Evolutionary conservation across 108 stramenopile genomes (phyloP).

Genomic region (Fragilaria radians): DNA sequence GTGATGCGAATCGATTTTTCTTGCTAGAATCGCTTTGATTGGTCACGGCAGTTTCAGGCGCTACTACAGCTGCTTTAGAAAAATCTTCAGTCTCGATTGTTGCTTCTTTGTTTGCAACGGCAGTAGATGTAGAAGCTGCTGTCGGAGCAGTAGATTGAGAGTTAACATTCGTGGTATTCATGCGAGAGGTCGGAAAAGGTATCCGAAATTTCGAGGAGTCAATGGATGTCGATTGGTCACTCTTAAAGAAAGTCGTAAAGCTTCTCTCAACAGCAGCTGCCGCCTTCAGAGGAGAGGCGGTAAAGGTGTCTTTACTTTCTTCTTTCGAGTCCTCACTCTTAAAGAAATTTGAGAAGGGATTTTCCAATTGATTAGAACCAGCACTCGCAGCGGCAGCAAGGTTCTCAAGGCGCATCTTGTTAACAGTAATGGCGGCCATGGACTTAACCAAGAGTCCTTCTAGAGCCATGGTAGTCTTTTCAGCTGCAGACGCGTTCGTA

Average conservation of each 20-base stretch:
- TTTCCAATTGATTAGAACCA: slow-evolving; percentile 22
- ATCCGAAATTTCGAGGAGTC: background rate
- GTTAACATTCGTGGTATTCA: background rate
- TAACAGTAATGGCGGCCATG: slow-evolving; percentile 58
- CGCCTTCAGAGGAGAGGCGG: slow-evolving; percentile 9
- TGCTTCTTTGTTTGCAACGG: slow-evolving; percentile 1
- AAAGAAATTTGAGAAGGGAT: slow-evolving; percentile 27
- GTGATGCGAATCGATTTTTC: background rate
- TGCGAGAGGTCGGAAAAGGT: background rate
- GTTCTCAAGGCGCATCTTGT: slow-evolving; percentile 33
- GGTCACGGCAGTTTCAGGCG: background rate
- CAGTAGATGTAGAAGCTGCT: slow-evolving; percentile 1
- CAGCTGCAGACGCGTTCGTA: slow-evolving; percentile 43
- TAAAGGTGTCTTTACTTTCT: background rate
- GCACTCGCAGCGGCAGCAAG: slow-evolving; percentile 21
- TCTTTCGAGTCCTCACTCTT: background rate
- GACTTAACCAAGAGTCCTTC: slow-evolving; percentile 73
- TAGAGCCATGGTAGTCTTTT: slow-evolving; percentile 59
- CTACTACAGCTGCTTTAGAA: background rate
- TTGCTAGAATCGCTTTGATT: background rate
- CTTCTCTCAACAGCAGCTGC: slow-evolving; percentile 16
- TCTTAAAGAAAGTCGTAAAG: slow-evolving; percentile 13
- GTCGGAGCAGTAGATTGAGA: slow-evolving; percentile 5
- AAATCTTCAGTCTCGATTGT: background rate
- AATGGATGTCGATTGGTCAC: background rate